These are phyloP conservation scores for Suhomyces guaymorum DNA, from an alignment of 1,139 yeast species.

Conservation along the genomic window DNA sequence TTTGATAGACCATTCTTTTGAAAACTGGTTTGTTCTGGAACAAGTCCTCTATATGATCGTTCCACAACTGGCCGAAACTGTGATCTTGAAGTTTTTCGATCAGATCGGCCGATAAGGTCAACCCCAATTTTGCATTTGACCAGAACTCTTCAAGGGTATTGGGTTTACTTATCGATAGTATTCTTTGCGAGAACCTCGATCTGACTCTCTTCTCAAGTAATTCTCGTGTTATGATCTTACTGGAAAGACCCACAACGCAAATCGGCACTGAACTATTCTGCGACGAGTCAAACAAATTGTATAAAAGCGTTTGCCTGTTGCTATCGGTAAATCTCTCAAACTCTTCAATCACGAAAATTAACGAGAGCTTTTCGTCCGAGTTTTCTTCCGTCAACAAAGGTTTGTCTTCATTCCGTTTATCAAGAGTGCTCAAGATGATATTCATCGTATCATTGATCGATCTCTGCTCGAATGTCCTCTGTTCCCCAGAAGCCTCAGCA, in stretches of 20 bases:
- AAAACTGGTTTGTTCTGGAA: conserved; percentile 12
- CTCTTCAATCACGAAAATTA: conserved; percentile 81
- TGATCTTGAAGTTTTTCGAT: conserved; percentile 19
- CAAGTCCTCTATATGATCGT: conserved; percentile 39
- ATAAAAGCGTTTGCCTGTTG: conserved; percentile 76
- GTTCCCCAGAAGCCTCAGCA: conserved; percentile 26
- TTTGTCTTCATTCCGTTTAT: conserved; percentile 22
- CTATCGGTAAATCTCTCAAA: conserved; percentile 75
- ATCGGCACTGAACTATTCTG: conserved; percentile 77
- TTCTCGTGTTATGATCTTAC: conserved; percentile 75
- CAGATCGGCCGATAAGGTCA: conserved; percentile 25
- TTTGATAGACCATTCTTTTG: conserved; percentile 34
- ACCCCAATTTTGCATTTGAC: conserved; percentile 29
- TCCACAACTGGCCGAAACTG: conserved; percentile 50
- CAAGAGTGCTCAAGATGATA: conserved; percentile 37
- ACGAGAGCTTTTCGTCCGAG: conserved; percentile 41
- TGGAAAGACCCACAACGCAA: conserved; percentile 77
- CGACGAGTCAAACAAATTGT: conserved; percentile 82
- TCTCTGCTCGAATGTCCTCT: conserved; percentile 32
- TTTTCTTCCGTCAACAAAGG: conserved; percentile 6
- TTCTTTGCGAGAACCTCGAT: conserved; percentile 82
- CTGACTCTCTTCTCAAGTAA: conserved; percentile 87
- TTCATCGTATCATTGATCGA: conserved; percentile 44
- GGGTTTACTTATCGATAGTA: conserved; percentile 60
- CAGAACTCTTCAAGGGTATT: conserved; percentile 46